Conservation (phyloP, 2,329 filamentous ascomycete genomes). For the Fusarium sulawesiense region DNA sequence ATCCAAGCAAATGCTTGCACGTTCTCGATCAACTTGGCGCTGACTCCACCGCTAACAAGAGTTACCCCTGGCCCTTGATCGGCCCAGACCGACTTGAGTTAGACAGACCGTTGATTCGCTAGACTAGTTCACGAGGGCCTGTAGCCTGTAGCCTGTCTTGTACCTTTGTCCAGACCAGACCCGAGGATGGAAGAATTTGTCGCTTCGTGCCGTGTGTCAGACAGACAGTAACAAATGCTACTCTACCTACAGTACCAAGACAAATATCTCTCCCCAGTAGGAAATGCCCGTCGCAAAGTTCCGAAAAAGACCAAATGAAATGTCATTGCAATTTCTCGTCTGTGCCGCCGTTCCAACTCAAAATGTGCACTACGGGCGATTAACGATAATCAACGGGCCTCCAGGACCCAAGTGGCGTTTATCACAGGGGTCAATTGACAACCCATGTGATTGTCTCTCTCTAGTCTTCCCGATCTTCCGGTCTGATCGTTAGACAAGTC, state of each 20-base stretch:
- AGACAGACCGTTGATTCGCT: slow-evolving; percentile 20
- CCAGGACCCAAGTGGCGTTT: slow-evolving; percentile 2
- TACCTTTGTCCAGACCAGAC: neutral
- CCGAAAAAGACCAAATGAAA: neutral
- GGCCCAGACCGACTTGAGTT: slow-evolving; percentile 9
- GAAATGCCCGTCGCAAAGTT: neutral
- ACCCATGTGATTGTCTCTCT: neutral
- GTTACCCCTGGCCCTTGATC: slow-evolving; percentile 16
- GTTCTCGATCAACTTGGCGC: slow-evolving; percentile 6
- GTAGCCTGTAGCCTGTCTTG: neutral
- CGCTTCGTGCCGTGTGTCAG: neutral
- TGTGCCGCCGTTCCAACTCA: neutral
- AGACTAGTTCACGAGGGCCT: slow-evolving; percentile 14
- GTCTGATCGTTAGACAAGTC: neutral
- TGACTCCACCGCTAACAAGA: neutral
- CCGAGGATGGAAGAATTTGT: neutral
- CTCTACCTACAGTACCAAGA: neutral
- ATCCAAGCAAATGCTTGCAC: slow-evolving; percentile 25
- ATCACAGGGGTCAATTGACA: slow-evolving; percentile 10
- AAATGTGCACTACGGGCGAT: slow-evolving; percentile 13
- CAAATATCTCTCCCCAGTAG: neutral
- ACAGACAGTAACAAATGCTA: neutral
- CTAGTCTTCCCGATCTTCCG: slow-evolving; percentile 13
- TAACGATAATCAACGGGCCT: neutral
- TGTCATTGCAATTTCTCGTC: slow-evolving; percentile 3